Evolutionary conservation across 148 eudicot species (phyloP).

Genomic region (Mesembryanthemum crystallinum): DNA sequence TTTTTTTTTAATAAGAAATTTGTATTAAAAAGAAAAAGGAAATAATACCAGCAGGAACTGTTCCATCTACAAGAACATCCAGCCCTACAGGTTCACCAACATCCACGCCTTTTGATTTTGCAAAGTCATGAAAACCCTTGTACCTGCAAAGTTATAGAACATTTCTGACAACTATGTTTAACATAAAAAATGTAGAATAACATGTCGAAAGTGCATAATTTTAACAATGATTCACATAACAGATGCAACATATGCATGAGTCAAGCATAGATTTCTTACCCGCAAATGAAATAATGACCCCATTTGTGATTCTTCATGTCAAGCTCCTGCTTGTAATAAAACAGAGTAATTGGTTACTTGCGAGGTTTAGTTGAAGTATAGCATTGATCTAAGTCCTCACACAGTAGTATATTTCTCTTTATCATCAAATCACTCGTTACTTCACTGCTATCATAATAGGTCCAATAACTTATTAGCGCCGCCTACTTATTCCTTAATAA

Average conservation of each 20-base stretch:
- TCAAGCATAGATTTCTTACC: conserved; percentile 43
- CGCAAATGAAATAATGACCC: conserved; percentile 98
- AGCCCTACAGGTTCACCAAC: conserved; percentile 75
- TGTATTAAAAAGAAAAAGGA: too few species aligned
- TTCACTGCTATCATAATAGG: too few species aligned
- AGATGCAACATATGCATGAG: not conserved
- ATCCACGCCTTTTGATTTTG: conserved; percentile 68
- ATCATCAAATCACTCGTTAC: too few species aligned
- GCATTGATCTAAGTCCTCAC: not conserved
- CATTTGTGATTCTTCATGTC: conserved; percentile 90
- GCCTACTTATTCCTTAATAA: too few species aligned
- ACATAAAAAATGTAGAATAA: not conserved
- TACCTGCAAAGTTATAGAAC: conserved; percentile 49
- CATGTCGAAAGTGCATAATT: not conserved
- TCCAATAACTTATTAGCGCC: too few species aligned
- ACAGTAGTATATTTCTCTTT: not conserved
- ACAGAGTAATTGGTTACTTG: not conserved
- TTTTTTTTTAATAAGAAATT: too few species aligned
- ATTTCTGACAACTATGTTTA: conserved; percentile 7
- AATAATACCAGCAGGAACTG: conserved; percentile 78
- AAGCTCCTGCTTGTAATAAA: conserved; percentile 58
- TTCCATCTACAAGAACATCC: conserved; percentile 91
- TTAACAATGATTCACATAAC: not conserved
- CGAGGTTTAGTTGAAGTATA: not conserved
- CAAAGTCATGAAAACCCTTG: conserved; percentile 83